These are phyloP conservation scores for Eucalyptus cloeziana DNA, from an alignment of 345 rosid genomes.

Conservation along the genomic window DNA sequence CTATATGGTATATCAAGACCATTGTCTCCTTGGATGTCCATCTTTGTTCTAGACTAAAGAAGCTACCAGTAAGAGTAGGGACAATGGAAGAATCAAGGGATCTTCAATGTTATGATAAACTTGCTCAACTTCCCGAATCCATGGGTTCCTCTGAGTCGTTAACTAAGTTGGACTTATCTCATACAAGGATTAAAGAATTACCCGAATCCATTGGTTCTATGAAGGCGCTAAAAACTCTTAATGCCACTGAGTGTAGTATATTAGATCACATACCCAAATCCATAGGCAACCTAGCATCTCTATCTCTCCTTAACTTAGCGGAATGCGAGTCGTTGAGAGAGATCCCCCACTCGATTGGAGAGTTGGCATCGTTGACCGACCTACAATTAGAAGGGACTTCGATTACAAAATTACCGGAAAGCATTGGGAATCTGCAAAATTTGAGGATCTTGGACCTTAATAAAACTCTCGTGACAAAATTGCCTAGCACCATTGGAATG, in stretches of 20 bases:
- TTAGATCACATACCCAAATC: background rate
- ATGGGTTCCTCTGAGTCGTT: background rate
- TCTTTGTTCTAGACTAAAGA: rapidly evolving
- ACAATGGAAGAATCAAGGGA: background rate
- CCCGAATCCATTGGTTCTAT: background rate
- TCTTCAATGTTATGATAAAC: background rate
- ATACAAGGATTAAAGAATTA: background rate
- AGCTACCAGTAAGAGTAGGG: background rate
- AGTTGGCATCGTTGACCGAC: background rate
- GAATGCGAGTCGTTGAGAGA: background rate
- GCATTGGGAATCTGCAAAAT: background rate
- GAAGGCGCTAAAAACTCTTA: background rate
- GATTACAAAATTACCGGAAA: background rate
- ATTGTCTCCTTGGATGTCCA: background rate
- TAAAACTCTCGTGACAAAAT: background rate
- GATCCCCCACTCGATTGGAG: background rate
- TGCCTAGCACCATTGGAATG: background rate
- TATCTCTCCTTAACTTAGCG: background rate
- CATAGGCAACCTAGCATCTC: background rate
- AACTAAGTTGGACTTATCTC: background rate
- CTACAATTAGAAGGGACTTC: background rate
- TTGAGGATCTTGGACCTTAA: background rate
- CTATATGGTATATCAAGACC: background rate
- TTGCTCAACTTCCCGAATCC: background rate
- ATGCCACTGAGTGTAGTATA: rapidly evolving